These are phyloP conservation scores for Trypanosoma cruzi DNA, from an alignment of 208 protist genomes.

Conservation along the genomic window DNA sequence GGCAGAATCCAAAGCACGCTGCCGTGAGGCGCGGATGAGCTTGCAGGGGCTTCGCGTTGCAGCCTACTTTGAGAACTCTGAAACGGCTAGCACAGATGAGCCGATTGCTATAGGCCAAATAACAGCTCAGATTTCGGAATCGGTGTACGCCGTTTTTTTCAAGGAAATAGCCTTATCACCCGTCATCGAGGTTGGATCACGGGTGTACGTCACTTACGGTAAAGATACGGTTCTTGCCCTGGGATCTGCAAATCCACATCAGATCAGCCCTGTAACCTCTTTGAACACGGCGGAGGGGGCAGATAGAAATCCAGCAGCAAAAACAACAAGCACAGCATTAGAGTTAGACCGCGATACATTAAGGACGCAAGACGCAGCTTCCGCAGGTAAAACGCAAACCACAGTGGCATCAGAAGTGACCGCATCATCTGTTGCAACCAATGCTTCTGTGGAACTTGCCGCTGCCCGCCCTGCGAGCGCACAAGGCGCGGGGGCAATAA, in stretches of 20 bases:
- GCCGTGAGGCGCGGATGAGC: slow-evolving; percentile 39
- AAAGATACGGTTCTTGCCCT: slow-evolving; percentile 8
- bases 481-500: slow-evolving; percentile 31
- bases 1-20: slow-evolving; percentile 10
- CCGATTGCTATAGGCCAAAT: slow-evolving; percentile 82
- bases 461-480: not conserved
- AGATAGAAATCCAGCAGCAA: not conserved
- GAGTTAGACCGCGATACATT: not conserved
- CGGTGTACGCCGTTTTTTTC: slow-evolving; percentile 72
- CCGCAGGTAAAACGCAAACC: not conserved
- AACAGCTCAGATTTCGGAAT: slow-evolving; percentile 69
- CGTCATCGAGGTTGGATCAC: slow-evolving; percentile 74
- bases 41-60: slow-evolving; percentile 59
- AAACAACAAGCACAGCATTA: not conserved
- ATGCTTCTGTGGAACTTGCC: not conserved
- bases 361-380: not conserved
- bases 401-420: not conserved
- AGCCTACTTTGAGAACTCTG: slow-evolving; percentile 43
- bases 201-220: slow-evolving; percentile 72
- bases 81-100: slow-evolving; percentile 60
- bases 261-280: not conserved
- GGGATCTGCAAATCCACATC: not conserved
- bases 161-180: slow-evolving; percentile 63
- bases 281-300: not conserved
- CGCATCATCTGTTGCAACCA: not conserved